Evolutionary conservation across 257 asterid species (phyloP), one percentile per base, ranked within the genome.

Genomic region (Knoxia roxburghii): DNA sequence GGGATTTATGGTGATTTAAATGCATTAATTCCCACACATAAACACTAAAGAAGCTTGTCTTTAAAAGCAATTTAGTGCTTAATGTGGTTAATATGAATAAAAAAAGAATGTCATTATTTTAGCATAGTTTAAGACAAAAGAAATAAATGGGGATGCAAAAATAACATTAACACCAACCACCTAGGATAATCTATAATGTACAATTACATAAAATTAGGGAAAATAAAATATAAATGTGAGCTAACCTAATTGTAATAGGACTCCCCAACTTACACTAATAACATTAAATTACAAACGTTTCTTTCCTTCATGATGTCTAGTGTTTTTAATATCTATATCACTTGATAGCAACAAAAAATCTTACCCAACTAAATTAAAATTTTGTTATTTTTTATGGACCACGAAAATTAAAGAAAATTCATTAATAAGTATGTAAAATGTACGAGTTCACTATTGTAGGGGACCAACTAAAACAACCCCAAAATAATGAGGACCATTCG

Each of bases 401-500:
- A 50, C 26, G 0, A 50, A 10, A 33, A 49, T 20, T 30, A 65
- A 37, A 7, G 17, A 33, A 9, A 58, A 58, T 20, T 45, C 2
- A 35, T 3, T 35, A n/a, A 18, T 20, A 9, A 0, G 8, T n/a
- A 1, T 11, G 50, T 5, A 45, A 45, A 45, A 45, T 45, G 50
- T 45, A 1, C 20, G 50, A 30, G 0, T 61, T 11, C 46, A 50
- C 49, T 6, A 23, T 21, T 10, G 39, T 70, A 64, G 23, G 80
- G 77, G 84, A 9, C 81, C 69, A 50, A 64, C 57, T 54, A 24
- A 51, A 35, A 65, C 53, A 41, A 64, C 10, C 10, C 2, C 45
- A 14, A 74, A 76, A 77, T 59, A 32, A 21, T 13, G 68, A 65
- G 87, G 89, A 77, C 86, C 75, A 62, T 40, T 70, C 2, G 0